Evolutionary conservation across 225 moss, liverwort and hornwort genomes (phyloP).

Genomic region (Lunularia cruciata): DNA sequence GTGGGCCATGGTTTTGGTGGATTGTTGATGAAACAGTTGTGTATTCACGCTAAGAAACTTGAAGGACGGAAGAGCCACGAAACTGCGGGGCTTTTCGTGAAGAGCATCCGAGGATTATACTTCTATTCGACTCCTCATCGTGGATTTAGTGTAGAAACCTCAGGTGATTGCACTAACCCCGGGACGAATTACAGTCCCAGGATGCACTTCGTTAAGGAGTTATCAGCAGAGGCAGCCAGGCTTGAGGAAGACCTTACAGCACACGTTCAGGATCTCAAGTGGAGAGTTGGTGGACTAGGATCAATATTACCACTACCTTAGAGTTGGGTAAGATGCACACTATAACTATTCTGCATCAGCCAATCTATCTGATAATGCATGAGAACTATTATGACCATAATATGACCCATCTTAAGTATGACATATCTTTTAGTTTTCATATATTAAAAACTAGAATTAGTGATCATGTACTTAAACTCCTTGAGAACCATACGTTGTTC

Average conservation of each 20-base stretch:
- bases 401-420: too few species aligned
- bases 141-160: neutral
- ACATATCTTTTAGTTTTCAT: too few species aligned
- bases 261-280: neutral
- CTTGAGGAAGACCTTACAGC: neutral
- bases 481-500: neutral
- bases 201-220: neutral
- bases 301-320: neutral
- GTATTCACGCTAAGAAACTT: neutral
- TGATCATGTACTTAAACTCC: neutral
- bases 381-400: too few species aligned
- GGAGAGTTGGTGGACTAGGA: neutral
- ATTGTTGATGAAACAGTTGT: neutral
- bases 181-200: neutral
- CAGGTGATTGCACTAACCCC: neutral
- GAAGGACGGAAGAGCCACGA: neutral
- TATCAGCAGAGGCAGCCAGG: neutral
- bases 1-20: conserved; percentile 20
- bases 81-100: neutral
- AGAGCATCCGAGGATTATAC: neutral
- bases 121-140: conserved; percentile 16
- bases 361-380: neutral
- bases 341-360: neutral
- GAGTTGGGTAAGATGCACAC: neutral
- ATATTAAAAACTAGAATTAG: neutral